These are phyloP conservation scores for Poa pratensis DNA, from an alignment of 176 grass and related monocot genomes.

Conservation along the genomic window DNA sequence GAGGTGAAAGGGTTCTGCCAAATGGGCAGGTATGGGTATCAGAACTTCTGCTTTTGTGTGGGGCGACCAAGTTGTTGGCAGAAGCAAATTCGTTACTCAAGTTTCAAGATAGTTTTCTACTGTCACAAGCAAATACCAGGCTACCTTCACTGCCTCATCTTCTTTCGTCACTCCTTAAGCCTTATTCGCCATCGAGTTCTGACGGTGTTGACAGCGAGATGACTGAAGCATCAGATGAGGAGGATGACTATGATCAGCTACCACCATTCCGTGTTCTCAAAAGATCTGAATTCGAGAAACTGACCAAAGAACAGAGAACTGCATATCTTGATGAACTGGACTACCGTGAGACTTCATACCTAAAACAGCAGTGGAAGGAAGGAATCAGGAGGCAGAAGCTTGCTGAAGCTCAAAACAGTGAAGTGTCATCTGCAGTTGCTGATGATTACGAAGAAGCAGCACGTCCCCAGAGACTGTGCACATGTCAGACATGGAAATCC, in stretches of 20 bases:
- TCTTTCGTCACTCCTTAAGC: conserved; percentile 86
- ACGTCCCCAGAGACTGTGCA: conserved; percentile 63
- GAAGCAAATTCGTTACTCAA: conserved; percentile 90
- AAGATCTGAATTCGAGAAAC: conserved; percentile 68
- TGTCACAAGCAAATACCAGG: conserved; percentile 67
- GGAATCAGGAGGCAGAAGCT: conserved; percentile 68
- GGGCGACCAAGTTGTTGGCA: conserved; percentile 76
- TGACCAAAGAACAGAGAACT: conserved; percentile 77
- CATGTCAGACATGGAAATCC: conserved; percentile 80
- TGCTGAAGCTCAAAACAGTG: conserved; percentile 46
- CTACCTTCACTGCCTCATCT: conserved; percentile 88
- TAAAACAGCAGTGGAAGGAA: conserved; percentile 90
- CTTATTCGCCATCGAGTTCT: conserved; percentile 45
- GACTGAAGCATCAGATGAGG: conserved; percentile 65
- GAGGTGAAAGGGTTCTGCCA: conserved; percentile 76
- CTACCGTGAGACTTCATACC: conserved; percentile 89
- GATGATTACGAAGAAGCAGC: conserved; percentile 57
- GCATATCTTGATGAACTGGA: conserved; percentile 96
- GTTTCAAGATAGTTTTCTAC: conserved; percentile 81
- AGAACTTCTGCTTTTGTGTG: conserved; percentile 75
- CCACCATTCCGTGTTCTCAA: conserved; percentile 87
- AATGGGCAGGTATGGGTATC: conserved; percentile 73
- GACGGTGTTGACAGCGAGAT: conserved; percentile 44
- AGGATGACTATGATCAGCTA: conserved; percentile 92
- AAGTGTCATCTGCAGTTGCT: neutral